A percentile compares a stretch with the other conserved stretches of the same genome.
These are phyloP conservation scores for Vaccinium corymbosum DNA, from an alignment of 148 eudicot species.

Conservation along the genomic window DNA sequence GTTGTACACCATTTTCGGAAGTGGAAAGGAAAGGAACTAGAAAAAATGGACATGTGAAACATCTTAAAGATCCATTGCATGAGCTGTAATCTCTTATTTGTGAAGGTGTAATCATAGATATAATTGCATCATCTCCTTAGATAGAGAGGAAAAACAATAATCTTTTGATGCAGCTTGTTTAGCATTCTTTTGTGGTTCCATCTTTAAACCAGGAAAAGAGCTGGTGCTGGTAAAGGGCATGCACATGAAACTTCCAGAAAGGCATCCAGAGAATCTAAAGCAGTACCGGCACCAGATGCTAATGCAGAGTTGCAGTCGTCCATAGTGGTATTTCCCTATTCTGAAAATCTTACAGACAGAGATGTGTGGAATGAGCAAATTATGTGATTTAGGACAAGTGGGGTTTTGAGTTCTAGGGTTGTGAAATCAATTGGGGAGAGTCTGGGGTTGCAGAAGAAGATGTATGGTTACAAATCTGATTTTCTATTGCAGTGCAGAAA, in stretches of 20 bases:
- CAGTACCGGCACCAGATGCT: conserved; percentile 62
- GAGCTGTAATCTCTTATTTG: neutral
- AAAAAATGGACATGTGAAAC: neutral
- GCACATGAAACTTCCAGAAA: conserved; percentile 41
- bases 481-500: neutral
- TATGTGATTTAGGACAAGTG: neutral
- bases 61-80: neutral
- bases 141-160: neutral
- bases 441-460: neutral
- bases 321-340: conserved; percentile 38
- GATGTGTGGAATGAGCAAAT: neutral
- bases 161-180: neutral
- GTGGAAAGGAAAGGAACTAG: neutral
- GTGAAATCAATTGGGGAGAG: neutral
- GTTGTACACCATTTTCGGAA: conserved; percentile 3
- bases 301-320: conserved; percentile 63
- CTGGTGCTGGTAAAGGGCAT: conserved; percentile 40
- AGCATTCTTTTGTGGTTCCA: neutral
- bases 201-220: conserved; percentile 41
- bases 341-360: neutral
- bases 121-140: neutral
- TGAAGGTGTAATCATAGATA: neutral
- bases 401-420: neutral
- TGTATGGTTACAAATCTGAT: neutral
- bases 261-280: conserved; percentile 45